A percentile compares a stretch with the other conserved stretches of the same genome.
phyloP scores from a whole-genome alignment of 768 basidiomycete genomes.

The Leucosporidium scottii region DNA sequence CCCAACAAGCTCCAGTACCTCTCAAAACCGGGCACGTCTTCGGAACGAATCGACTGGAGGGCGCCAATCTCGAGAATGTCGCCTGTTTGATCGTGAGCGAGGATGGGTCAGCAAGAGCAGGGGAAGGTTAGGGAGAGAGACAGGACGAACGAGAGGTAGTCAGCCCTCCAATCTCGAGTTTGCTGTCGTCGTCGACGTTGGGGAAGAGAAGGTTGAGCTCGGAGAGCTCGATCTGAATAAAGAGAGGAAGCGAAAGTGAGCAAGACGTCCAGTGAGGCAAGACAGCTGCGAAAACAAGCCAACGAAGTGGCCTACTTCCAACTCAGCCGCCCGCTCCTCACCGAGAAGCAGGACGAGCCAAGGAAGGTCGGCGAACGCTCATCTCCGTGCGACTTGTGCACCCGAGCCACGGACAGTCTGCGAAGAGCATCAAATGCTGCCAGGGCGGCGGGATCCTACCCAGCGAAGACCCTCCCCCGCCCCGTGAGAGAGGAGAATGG shows the following conservation, averaged over 20 bases:
- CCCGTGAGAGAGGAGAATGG: too few relatives aligned
- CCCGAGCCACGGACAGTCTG: too few relatives aligned
- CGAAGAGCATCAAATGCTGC: too few relatives aligned
- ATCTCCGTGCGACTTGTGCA: too few relatives aligned
- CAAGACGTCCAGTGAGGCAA: too few relatives aligned
- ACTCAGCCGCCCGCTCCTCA: too few relatives aligned
- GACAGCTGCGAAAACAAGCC: too few relatives aligned
- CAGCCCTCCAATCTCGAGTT: slow-evolving; percentile 10
- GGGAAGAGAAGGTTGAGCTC: slow-evolving; percentile 27
- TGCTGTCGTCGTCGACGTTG: neutral
- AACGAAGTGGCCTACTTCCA: too few relatives aligned
- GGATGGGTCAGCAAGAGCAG: neutral
- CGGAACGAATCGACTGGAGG: slow-evolving; percentile 80
- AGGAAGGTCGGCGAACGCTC: too few relatives aligned
- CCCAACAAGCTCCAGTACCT: slow-evolving; percentile 88
- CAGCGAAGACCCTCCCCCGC: too few relatives aligned
- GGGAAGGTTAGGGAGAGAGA: neutral
- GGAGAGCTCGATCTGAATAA: slow-evolving; percentile 19
- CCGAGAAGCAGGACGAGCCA: too few relatives aligned
- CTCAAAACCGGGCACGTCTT: slow-evolving; percentile 86
- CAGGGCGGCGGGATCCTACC: too few relatives aligned
- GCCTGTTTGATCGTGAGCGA: slow-evolving; percentile 48
- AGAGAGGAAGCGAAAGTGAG: neutral
- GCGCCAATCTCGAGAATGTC: slow-evolving; percentile 94
- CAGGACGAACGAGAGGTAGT: slow-evolving; percentile 15